Conservation (phyloP, 129 eudicot species). For the Scalesia atractyloides region DNA sequence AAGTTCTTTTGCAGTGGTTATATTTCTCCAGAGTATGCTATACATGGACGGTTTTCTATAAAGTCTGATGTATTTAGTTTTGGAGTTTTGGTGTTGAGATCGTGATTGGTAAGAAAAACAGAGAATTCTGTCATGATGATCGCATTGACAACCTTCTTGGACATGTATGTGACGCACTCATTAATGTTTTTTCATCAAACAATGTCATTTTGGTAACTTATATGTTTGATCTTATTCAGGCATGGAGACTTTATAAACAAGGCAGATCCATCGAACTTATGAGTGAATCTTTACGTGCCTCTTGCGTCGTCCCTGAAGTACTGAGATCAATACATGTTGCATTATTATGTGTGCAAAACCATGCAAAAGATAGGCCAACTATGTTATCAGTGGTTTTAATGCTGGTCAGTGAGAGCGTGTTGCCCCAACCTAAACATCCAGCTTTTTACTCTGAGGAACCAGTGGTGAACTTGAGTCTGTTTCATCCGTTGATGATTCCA, state of each 20-base stretch:
- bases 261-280: conserved; percentile 23
- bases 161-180: conserved; percentile 38
- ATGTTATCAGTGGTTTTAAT: conserved; percentile 51
- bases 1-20: conserved; percentile 38
- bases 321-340: conserved; percentile 37
- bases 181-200: not conserved
- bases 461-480: not conserved
- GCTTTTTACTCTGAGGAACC: conserved; percentile 24
- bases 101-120: conserved; percentile 47
- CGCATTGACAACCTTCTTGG: conserved; percentile 48
- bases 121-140: conserved; percentile 40
- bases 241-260: conserved; percentile 31
- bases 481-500: conserved; percentile 14
- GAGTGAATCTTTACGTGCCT: conserved; percentile 7
- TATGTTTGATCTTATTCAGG: conserved; percentile 22
- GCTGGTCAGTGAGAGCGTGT: conserved; percentile 41
- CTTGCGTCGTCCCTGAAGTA: conserved; percentile 20
- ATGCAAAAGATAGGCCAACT: conserved; percentile 50
- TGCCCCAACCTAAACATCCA: conserved; percentile 37
- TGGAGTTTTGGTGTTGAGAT: conserved; percentile 46
- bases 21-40: conserved; percentile 51
- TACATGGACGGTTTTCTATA: conserved; percentile 40
- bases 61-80: conserved; percentile 56
- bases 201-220: not conserved
- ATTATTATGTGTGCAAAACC: conserved; percentile 54